Base-by-base conservation (phyloP, 768 basidiomycete species). In the Gymnopilus junonius region DNA sequence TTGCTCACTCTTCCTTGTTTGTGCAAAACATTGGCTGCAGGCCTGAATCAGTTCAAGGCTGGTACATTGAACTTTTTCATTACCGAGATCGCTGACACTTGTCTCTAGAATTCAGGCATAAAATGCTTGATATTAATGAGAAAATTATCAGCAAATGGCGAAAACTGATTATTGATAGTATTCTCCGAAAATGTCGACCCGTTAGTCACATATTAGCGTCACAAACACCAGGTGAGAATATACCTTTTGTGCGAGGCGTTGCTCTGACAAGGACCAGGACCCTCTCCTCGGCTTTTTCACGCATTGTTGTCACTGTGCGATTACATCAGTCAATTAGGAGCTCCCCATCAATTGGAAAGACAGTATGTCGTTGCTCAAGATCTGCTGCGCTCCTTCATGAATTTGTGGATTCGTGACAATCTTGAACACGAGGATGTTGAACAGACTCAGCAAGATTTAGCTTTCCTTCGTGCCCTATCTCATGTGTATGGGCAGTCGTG, bases 91-190 rank as follows among this genome's bases (percentile, higher is more conserved):
- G 29, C 58, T n/a, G n/a, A n/a, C n/a, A n/a, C n/a, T n/a, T n/a
- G n/a, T 46, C 23, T 37, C 56, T 15, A 91, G 91, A 77, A 37
- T 88, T 91, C 71, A 81, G 79, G 63, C 69, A 74, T 35, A 75
- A 79, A 37, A 72, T 82, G 42, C 65, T 71, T 29, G 70, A 68
- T 1, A 68, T 89, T 6, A 82, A 85, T 64, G 73, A 82, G 48
- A 76, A 71, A 25, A 79, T 85, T 11, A 74, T 88, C 62, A 75
- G 81, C 61, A 78, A 76, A 48, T 91, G 91, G 91, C 79, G 82
- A 68, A 73, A 79, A 31, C 66, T 76, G 54, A 77, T 76, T n/a
- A 75, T 86, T 32, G 70, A 74, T 8, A 66, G 58, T 6, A 72
- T 80, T 58, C 61, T 82, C 15, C 63, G 65, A 35, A 69, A 76